Base-by-base conservation (phyloP, 345 rosid species). In the Microcos paniculata region DNA sequence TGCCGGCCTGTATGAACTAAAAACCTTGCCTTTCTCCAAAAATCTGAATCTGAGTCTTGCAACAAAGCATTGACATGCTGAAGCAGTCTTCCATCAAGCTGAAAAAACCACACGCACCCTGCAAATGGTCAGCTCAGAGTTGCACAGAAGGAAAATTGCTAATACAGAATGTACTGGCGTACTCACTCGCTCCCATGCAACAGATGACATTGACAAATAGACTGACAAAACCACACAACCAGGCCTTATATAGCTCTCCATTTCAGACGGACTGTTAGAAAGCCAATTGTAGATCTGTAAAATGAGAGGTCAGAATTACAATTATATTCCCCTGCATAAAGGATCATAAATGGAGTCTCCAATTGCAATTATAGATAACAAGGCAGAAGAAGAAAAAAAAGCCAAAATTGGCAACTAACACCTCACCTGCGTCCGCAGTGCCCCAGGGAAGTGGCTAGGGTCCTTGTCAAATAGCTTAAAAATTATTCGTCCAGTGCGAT, bases 181-280 rank as follows among this genome's bases (percentile, higher is more conserved):
- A 88, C 96, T 92, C 83, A 94, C 98, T 61, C 83, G 90, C 62
- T 88, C 92, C 98, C 97, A 94, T 0, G 86, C 82, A 52, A 84
- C 65, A 71, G 84, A 78, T 69, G 92, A 55, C 97, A 94, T 94
- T 2, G 95, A 90, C 77, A 94, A 43, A 80, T 94, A 94, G 56
- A 94, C 70, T 14, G 98, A 86, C 51, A 94, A 85, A 71, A 94
- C 88, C 80, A 94, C 91, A 77, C 98, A 94, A 57, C 98, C 98
- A 67, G 97, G 97, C 82, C 98, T 90, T 79, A 94, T 92, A 86
- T 90, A 92, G 85, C 98, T 92, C 85, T 94, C 98, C 98, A 94
- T 92, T 71, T 94, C 98, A 53, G 92, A 86, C 52, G 98, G 98
- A 84, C 96, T 85, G 81, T 63, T 94, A 46, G 96, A 90, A 79